Base-by-base conservation (phyloP, 2,329 filamentous ascomycete species). In the Aspergillus ustus region DNA sequence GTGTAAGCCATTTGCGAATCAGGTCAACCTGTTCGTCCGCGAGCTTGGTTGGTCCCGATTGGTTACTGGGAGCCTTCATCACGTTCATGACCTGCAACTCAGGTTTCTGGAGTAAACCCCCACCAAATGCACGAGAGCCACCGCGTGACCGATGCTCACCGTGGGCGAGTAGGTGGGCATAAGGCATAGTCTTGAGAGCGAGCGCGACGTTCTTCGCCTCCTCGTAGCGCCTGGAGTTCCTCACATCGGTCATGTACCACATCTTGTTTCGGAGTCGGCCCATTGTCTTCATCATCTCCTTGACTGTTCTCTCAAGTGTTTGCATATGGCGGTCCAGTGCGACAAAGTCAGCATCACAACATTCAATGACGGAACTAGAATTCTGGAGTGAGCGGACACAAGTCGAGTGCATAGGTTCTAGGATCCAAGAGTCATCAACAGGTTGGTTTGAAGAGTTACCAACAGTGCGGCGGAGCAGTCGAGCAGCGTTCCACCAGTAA, bases 171-270 rank as follows among this genome's bases (percentile, higher is more conserved):
- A 63, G 67, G 62, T 69, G 67, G 83, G 64, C 87, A 83, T 77
- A 87, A 81, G 63, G 89, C 95, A 99, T 98, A 7, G 91, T 92
- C 76, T 95, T 96, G 53, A 99, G 81, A 4, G 94, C 95, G 62
- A 91, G 85, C 6, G 93, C 91, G 51, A 98, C 89, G 66, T 94
- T 92, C 61, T 89, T 89, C 44, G 92, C 92, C 68, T 96, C 90
- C 63, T 95, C 91, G 70, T 97, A 98, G 9, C 89, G 87, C 52
- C 89, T 91, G 4, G 95, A 97, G 70, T 94, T 93, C 64, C 92
- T 90, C 29, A 98, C 93, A 75, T 97, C 93, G 1, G 91, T 94
- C 63, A 95, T 91, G 74, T 96, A 99, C 95, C 95, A 99, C 91
- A 98, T 97, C 82, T 98, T 98, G 75, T 97, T 91, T 46, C 95